A percentile compares a stretch with the other conserved stretches of the same genome.
Evolutionary conservation across 371 early-diverging fungal species (phyloP).

Genomic region (Umbelopsis sp.): DNA sequence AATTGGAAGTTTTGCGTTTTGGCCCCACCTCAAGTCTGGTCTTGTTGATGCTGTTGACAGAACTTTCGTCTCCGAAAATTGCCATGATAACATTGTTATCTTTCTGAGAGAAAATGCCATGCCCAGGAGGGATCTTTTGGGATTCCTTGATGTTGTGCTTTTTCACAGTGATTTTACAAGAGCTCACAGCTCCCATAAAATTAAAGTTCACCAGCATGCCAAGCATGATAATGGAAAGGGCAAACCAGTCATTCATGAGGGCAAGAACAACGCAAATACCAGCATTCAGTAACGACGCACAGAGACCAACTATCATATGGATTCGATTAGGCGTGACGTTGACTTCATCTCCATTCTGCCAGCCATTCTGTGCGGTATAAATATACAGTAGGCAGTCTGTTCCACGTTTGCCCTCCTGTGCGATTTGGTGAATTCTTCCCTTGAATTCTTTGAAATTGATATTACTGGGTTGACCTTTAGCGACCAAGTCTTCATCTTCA

Average conservation of each 20-base stretch:
- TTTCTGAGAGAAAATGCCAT: background rate
- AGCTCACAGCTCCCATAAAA: background rate
- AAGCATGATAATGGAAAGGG: background rate
- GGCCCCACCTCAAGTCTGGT: background rate
- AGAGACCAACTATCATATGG: background rate
- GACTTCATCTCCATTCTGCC: background rate
- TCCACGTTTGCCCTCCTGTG: too few species aligned
- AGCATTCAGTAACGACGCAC: background rate
- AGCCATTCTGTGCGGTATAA: background rate
- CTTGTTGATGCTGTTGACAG: background rate
- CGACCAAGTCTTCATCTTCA: background rate
- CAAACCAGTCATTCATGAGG: background rate
- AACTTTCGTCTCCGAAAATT: background rate
- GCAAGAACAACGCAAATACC: background rate
- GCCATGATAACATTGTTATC: background rate
- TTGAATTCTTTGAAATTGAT: background rate
- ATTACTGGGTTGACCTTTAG: background rate
- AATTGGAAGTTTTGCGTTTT: background rate
- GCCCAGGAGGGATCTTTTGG: background rate
- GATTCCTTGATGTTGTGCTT: background rate
- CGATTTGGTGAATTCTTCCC: too few species aligned
- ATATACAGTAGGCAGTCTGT: background rate
- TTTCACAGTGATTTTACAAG: background rate
- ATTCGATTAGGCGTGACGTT: background rate
- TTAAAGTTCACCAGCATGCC: background rate